Percentiles rank a stretch among this genome's conserved stretches.
Conservation (phyloP, 345 rosid species). For the Viola odorata region DNA sequence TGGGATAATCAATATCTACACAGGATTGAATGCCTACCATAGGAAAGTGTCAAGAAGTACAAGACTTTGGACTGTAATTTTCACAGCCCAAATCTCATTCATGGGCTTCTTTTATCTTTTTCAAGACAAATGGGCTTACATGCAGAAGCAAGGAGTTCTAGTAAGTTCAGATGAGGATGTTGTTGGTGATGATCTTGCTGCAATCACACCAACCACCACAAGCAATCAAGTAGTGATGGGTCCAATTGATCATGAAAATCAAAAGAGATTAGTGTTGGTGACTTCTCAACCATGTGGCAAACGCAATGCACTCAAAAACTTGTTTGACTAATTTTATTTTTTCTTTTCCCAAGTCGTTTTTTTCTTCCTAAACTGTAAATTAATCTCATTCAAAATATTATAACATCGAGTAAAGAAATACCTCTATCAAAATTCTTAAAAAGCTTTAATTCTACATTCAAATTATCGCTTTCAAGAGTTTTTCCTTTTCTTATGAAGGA, state of each 20-base stretch:
- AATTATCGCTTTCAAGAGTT: too few relatives aligned
- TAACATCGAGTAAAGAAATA: too few relatives aligned
- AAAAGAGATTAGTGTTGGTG: conserved; percentile 3
- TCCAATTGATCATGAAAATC: not conserved
- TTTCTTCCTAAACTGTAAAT: too few relatives aligned
- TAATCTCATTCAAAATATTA: not conserved
- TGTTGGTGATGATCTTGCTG: too few relatives aligned
- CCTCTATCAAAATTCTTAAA: too few relatives aligned
- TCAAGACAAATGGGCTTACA: conserved; percentile 79
- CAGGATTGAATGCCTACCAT: conserved; percentile 69
- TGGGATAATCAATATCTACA: conserved; percentile 71
- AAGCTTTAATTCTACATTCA: too few relatives aligned
- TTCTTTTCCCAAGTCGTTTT: too few relatives aligned
- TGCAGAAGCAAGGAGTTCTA: conserved; percentile 50
- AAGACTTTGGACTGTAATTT: conserved; percentile 58
- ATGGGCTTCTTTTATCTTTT: conserved; percentile 65
- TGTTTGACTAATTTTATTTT: conserved; percentile 41
- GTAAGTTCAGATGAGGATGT: conserved; percentile 11
- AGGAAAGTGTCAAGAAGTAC: conserved; percentile 43
- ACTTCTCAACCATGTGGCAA: conserved; percentile 49
- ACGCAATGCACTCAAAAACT: conserved; percentile 64
- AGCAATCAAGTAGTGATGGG: not conserved
- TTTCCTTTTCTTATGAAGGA: too few relatives aligned
- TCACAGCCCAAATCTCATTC: conserved; percentile 61
- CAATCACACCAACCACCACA: conserved; percentile 10